Percentiles rank a stretch among this genome's conserved stretches.
These are phyloP conservation scores for Naganishia randhawae DNA, from an alignment of 768 basidiomycete genomes.

Conservation along the genomic window DNA sequence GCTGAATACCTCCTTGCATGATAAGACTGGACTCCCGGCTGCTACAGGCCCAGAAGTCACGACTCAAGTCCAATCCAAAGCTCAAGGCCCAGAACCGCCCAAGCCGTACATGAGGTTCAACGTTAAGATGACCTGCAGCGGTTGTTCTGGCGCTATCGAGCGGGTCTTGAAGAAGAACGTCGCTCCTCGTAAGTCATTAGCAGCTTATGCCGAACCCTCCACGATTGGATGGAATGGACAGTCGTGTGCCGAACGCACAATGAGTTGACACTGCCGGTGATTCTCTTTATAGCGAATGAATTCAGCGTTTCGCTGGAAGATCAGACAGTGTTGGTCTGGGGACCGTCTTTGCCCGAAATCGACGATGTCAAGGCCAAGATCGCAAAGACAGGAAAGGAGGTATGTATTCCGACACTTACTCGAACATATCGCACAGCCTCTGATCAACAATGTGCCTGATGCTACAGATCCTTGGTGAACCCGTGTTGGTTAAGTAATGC, in stretches of 20 bases:
- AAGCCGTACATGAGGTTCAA: slow-evolving; percentile 47
- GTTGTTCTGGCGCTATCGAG: slow-evolving; percentile 50
- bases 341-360: slow-evolving; percentile 41
- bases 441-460: no score
- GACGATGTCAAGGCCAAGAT: slow-evolving; percentile 48
- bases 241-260: neutral
- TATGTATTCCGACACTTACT: slow-evolving; percentile 21
- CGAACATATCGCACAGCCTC: neutral
- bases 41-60: neutral
- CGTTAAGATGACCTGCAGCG: slow-evolving; percentile 50
- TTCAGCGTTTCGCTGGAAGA: slow-evolving; percentile 45
- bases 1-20: neutral
- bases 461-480: no score
- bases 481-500: no score
- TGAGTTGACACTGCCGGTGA: neutral
- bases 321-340: slow-evolving; percentile 48
- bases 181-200: slow-evolving; percentile 41
- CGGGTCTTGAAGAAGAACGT: slow-evolving; percentile 48
- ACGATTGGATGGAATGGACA: neutral
- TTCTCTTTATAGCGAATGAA: slow-evolving; percentile 21
- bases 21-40: neutral
- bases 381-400: slow-evolving; percentile 50
- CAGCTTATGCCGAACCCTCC: neutral
- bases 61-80: neutral
- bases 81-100: slow-evolving; percentile 26